Evolutionary conservation across 345 rosid genomes (phyloP).

Genomic region (Populus simonii): DNA sequence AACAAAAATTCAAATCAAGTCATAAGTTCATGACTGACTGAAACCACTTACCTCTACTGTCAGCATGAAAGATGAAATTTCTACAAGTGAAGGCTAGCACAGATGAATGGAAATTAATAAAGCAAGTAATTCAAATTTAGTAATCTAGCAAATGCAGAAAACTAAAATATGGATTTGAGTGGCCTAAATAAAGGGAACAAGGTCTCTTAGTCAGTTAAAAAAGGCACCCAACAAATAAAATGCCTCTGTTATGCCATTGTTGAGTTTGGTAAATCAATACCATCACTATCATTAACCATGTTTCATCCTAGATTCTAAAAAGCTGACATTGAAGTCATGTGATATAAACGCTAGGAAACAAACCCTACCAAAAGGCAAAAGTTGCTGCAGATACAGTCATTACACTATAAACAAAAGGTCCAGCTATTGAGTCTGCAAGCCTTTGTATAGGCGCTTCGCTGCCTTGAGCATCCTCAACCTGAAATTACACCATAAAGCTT

Average conservation of each 20-base stretch:
- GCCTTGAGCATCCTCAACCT: slow-evolving; percentile 98
- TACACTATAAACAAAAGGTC: slow-evolving; percentile 84
- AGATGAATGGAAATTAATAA: background rate
- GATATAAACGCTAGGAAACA: slow-evolving; percentile 13
- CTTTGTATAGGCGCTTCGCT: slow-evolving; percentile 93
- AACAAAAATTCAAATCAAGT: background rate
- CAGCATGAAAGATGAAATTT: background rate
- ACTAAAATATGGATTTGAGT: background rate
- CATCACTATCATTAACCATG: background rate
- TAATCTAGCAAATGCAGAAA: background rate
- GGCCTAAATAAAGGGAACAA: background rate
- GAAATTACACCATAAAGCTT: slow-evolving; percentile 23
- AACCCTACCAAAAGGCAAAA: slow-evolving; percentile 78
- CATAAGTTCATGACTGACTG: background rate
- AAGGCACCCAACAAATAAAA: background rate
- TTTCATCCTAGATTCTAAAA: background rate
- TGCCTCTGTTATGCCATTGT: background rate
- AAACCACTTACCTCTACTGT: background rate
- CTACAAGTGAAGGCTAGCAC: background rate
- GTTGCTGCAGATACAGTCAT: slow-evolving; percentile 85
- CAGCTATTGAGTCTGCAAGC: slow-evolving; percentile 93
- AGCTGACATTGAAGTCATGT: background rate
- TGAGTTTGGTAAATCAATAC: background rate
- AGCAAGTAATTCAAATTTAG: background rate
- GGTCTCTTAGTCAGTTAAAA: background rate